These are phyloP conservation scores for Saccharum hybrid DNA, from an alignment of 202 grass and related monocot genomes.

Conservation along the genomic window DNA sequence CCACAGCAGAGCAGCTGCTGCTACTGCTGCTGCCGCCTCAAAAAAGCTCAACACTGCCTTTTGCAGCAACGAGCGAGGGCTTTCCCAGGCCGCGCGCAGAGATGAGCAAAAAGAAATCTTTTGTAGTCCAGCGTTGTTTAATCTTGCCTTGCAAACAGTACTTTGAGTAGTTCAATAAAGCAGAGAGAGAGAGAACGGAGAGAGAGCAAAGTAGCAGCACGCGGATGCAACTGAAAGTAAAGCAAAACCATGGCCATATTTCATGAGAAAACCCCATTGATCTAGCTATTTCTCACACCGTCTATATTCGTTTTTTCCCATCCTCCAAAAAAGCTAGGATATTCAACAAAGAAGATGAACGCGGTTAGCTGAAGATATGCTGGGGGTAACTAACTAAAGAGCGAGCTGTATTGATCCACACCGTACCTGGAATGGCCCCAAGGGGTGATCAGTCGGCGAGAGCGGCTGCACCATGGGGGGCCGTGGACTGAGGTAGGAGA, in stretches of 20 bases:
- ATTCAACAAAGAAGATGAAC: conserved; percentile 19
- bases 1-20: conserved; percentile 48
- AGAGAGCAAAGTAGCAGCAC: conserved; percentile 10
- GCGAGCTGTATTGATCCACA: background rate
- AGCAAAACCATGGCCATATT: conserved; percentile 41
- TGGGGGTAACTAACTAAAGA: too few species aligned
- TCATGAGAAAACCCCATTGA: conserved; percentile 52
- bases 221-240: conserved; percentile 36
- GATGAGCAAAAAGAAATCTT: conserved; percentile 58
- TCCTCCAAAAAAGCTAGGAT: background rate
- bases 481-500: conserved; percentile 75
- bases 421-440: conserved; percentile 62
- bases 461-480: conserved; percentile 72
- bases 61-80: conserved; percentile 43
- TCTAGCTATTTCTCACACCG: background rate
- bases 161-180: conserved; percentile 46
- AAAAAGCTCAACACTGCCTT: conserved; percentile 46
- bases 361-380: background rate
- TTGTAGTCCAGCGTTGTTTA: conserved; percentile 58
- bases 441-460: conserved; percentile 63
- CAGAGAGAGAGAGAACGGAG: background rate
- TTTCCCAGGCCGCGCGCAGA: conserved; percentile 34
- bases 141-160: conserved; percentile 62
- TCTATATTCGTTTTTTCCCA: background rate
- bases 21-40: conserved; percentile 46